These are phyloP conservation scores for Metarhizium anisopliae DNA, from an alignment of 2,329 filamentous ascomycete species.

Conservation along the genomic window DNA sequence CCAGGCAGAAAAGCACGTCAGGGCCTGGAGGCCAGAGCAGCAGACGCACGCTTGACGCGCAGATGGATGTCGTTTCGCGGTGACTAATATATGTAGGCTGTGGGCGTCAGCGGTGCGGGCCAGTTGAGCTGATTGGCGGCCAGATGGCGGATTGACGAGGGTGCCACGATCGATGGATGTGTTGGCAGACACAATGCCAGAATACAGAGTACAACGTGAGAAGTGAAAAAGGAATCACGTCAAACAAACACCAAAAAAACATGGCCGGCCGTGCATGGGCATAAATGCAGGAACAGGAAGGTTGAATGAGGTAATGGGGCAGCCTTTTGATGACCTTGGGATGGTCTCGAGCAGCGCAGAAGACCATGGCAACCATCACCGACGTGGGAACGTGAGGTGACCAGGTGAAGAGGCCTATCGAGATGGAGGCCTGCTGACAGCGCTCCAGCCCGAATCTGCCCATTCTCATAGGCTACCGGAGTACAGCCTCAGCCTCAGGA, in stretches of 20 bases:
- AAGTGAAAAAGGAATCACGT: neutral
- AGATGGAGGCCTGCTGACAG: slow-evolving; percentile 10
- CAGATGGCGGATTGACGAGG: neutral
- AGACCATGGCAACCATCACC: slow-evolving; percentile 4
- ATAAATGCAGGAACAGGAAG: slow-evolving; percentile 19
- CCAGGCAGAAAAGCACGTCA: slow-evolving; percentile 3
- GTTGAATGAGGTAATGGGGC: slow-evolving; percentile 8
- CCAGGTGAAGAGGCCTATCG: slow-evolving; percentile 6
- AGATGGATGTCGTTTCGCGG: neutral
- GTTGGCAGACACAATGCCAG: neutral
- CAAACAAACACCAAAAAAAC: neutral
- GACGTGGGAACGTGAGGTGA: slow-evolving; percentile 6
- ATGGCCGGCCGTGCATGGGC: slow-evolving; percentile 6
- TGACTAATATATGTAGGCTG: neutral
- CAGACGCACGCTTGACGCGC: slow-evolving; percentile 5
- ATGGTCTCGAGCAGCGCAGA: neutral
- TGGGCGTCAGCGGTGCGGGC: too few species aligned
- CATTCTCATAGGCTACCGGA: neutral
- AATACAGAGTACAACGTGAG: neutral
- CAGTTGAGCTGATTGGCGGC: neutral
- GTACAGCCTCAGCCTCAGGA: slow-evolving; percentile 3
- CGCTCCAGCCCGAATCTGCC: neutral
- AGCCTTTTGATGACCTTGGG: neutral
- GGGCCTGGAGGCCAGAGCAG: neutral
- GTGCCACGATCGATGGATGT: neutral